These are phyloP conservation scores for Saturnispora ahearnii DNA, from an alignment of 805 yeast species.

Conservation along the genomic window DNA sequence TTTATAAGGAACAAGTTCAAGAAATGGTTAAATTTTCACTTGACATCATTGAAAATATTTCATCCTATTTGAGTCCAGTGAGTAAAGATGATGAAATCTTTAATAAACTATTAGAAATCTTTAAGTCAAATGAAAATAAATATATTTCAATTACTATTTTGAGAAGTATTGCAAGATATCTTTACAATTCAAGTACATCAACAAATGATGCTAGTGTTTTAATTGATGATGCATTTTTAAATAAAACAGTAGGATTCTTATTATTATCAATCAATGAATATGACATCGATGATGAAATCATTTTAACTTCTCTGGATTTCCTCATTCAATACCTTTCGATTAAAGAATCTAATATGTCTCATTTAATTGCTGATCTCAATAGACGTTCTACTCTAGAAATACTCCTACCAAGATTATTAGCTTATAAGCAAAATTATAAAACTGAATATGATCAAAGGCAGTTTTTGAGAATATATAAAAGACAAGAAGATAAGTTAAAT, in stretches of 20 bases:
- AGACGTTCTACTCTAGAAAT: slow-evolving; percentile 46
- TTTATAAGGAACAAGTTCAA: slow-evolving; percentile 28
- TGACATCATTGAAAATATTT: slow-evolving; percentile 77
- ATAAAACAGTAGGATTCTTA: slow-evolving; percentile 47
- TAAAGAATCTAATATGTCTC: slow-evolving; percentile 45
- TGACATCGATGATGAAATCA: slow-evolving; percentile 56
- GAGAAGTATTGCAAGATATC: slow-evolving; percentile 70
- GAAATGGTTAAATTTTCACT: slow-evolving; percentile 61
- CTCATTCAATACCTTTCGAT: slow-evolving; percentile 58
- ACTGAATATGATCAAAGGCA: slow-evolving; percentile 30
- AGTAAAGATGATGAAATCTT: slow-evolving; percentile 62
- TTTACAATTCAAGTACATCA: slow-evolving; percentile 44
- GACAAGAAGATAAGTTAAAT: slow-evolving; percentile 27
- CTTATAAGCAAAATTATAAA: slow-evolving; percentile 35
- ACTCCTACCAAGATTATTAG: slow-evolving; percentile 54
- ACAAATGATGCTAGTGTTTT: slow-evolving; percentile 38
- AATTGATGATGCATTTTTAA: slow-evolving; percentile 39
- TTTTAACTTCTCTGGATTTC: slow-evolving; percentile 69
- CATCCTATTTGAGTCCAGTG: slow-evolving; percentile 74
- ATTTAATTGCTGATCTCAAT: slow-evolving; percentile 37
- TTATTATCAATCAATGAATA: slow-evolving; percentile 32
- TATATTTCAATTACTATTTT: slow-evolving; percentile 57
- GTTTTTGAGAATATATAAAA: slow-evolving; percentile 35
- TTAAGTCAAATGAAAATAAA: slow-evolving; percentile 54
- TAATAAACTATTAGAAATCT: slow-evolving; percentile 41